Evolutionary conservation across 352 stramenopile genomes (phyloP), one percentile per base, ranked within the genome.

Genomic region (Halophytophthora polymorphica): DNA sequence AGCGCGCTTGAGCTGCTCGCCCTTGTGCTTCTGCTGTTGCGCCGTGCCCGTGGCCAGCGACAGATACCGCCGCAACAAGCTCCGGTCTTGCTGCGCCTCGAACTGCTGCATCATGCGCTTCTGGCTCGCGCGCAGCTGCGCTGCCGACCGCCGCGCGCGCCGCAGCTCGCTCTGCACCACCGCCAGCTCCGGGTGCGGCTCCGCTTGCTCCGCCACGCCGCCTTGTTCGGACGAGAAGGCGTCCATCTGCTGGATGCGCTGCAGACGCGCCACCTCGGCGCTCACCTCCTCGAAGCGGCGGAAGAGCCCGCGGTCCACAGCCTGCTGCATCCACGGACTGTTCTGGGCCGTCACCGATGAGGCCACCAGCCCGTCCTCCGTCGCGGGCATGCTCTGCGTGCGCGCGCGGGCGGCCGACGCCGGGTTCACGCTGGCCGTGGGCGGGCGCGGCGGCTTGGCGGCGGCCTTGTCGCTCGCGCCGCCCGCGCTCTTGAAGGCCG

Each of bases 71-170:
- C 76, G 71, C 36, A 86, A 64, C 40, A 67, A 54, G 7, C 58
- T 66, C 38, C 71, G 66, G 49, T 90, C 80, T 38, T 87, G 64
- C 37, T 77, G 74, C 4, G 57, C 53, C 54, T 86, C 80, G n/a
- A 88, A 71, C 52, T 82, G 71, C 23, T 78, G 71, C 22, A 80
- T 78, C 53, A 90, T 70, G 47, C 80, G 68, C 42, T 81, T 79
- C 56, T 88, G 79, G 21, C 68, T 72, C 29, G 71, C 64, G 7
- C 82, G 62, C 37, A 78, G 62, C 15, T 54, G 45, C 21, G 62
- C 58, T 10, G 77, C 82, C 39, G 58, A 66, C n/a, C 61, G 64
- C 45, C 80, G 65, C 35, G 69, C 62, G 29, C 57, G 58, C 43
- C 48, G 34, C 6, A 89, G 67, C 46, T 86, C 66, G 11, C 37